Conservation (phyloP, 139 green algal species). For the Parachlorella kessleri region DNA sequence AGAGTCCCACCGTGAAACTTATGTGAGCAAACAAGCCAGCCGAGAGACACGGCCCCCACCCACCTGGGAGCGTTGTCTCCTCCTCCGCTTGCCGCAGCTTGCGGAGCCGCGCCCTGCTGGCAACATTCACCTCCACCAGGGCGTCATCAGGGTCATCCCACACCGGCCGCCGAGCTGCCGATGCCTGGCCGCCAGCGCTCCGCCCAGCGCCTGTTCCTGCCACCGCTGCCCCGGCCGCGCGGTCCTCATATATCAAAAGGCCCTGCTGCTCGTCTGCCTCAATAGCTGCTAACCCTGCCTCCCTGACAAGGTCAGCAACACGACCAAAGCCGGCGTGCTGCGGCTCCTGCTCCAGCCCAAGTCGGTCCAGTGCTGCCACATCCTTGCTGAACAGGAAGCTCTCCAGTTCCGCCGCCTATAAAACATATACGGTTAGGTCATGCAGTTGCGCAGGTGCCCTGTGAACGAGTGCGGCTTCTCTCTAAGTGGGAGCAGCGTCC, state of each 20-base stretch:
- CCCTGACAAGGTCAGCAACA: constrained; percentile 7
- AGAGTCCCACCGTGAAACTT: too few relatives aligned
- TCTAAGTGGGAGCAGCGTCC: too few relatives aligned
- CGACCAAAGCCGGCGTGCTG: constrained; percentile 3
- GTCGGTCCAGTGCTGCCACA: constrained; percentile 2
- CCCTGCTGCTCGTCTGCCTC: neutral
- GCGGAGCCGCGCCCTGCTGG: constrained; percentile 40
- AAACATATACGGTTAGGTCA: too few relatives aligned
- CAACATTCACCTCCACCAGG: constrained; percentile 54
- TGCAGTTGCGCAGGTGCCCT: too few relatives aligned
- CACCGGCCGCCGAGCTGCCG: constrained; percentile 32
- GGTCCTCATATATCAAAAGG: constrained; percentile 24
- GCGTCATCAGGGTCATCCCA: constrained; percentile 76
- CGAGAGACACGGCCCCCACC: too few relatives aligned
- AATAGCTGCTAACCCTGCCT: neutral
- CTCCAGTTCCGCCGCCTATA: constrained; percentile 60
- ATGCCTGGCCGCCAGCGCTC: neutral
- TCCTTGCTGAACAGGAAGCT: constrained; percentile 47
- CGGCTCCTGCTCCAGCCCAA: neutral
- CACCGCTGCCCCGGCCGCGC: too few relatives aligned
- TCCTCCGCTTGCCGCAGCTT: constrained; percentile 72
- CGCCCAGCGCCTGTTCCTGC: too few relatives aligned
- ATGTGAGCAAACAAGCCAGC: too few relatives aligned
- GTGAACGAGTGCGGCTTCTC: too few relatives aligned
- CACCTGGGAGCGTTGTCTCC: constrained; percentile 57